Percentiles rank a stretch among this genome's conserved stretches.
Evolutionary conservation across 164 flowering plant genomes (phyloP).

Genomic region (Magnolia sinica): DNA sequence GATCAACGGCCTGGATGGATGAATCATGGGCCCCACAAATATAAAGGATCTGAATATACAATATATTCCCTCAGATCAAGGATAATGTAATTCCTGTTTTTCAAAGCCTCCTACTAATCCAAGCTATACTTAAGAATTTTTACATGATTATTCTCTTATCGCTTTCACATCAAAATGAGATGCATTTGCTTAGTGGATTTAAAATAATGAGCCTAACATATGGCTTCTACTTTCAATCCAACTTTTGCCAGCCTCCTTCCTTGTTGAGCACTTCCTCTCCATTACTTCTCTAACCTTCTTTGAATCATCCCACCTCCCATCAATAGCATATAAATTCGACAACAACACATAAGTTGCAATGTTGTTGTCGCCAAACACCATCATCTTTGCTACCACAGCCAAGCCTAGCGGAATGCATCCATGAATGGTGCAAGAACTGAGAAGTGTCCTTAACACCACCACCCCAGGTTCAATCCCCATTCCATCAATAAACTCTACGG

Average conservation of each 20-base stretch:
- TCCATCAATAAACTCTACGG: slow-evolving; percentile 8
- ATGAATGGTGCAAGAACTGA: slow-evolving; percentile 14
- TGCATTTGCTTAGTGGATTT: too few species aligned
- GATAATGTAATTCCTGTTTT: too few species aligned
- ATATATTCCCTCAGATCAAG: too few species aligned
- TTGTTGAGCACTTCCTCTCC: neutral
- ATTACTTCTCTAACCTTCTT: slow-evolving; percentile 18
- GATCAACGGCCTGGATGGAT: too few species aligned
- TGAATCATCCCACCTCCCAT: slow-evolving; percentile 21
- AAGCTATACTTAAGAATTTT: too few species aligned
- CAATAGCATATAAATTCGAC: slow-evolving; percentile 12
- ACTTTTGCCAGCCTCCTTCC: slow-evolving; percentile 15
- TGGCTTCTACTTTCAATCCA: slow-evolving; percentile 10
- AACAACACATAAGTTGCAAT: slow-evolving; percentile 14
- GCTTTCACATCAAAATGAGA: too few species aligned
- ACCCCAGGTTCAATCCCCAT: slow-evolving; percentile 8
- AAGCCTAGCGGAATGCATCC: slow-evolving; percentile 11
- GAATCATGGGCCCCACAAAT: too few species aligned
- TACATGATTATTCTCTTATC: too few species aligned
- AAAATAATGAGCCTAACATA: neutral
- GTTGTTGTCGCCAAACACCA: slow-evolving; percentile 9
- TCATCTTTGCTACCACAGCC: slow-evolving; percentile 17
- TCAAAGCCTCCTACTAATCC: too few species aligned
- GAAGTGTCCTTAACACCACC: slow-evolving; percentile 15
- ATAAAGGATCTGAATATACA: too few species aligned